phyloP scores from a whole-genome alignment of 495 filamentous ascomycete genomes.

The Penicilliopsis zonata region DNA sequence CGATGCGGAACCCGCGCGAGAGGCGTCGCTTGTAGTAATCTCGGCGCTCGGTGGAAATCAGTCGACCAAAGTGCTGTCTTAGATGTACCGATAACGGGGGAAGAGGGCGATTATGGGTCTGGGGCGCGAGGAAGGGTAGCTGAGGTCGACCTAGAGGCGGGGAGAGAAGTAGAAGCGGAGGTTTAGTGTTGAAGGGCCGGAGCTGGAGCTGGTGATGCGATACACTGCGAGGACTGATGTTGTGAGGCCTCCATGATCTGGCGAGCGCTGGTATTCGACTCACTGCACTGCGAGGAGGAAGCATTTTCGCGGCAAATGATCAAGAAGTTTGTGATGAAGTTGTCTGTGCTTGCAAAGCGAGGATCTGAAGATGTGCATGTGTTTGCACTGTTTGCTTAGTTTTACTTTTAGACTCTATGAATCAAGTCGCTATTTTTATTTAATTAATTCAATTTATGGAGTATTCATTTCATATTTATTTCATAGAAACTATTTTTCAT shows the following conservation, averaged over 20 bases:
- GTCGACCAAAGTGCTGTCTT: conserved; percentile 47
- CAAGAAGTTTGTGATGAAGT: not conserved
- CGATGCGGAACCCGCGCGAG: conserved; percentile 45
- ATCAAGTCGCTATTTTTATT: no score
- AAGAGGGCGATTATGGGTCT: conserved; percentile 21
- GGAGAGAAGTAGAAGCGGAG: conserved; percentile 36
- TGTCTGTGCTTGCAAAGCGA: not conserved
- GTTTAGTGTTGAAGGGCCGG: conserved; percentile 36
- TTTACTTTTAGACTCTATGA: not conserved
- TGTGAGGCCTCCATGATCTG: conserved; percentile 6
- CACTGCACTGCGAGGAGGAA: conserved; percentile 7
- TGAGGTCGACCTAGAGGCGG: conserved; percentile 50
- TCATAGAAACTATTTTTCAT: no score
- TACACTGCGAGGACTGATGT: conserved; percentile 1
- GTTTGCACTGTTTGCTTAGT: conserved; percentile 11
- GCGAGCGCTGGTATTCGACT: conserved; percentile 20
- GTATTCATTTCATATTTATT: no score
- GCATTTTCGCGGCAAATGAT: conserved; percentile 7
- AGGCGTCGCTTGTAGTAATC: conserved; percentile 53
- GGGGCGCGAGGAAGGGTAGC: conserved; percentile 60
- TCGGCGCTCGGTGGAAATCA: conserved; percentile 66
- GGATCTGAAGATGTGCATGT: not conserved
- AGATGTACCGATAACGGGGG: conserved; percentile 28
- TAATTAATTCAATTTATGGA: no score
- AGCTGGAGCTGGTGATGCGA: conserved; percentile 11